Conservation (phyloP, 768 basidiomycete species). For the Phylloporus sp. region DNA sequence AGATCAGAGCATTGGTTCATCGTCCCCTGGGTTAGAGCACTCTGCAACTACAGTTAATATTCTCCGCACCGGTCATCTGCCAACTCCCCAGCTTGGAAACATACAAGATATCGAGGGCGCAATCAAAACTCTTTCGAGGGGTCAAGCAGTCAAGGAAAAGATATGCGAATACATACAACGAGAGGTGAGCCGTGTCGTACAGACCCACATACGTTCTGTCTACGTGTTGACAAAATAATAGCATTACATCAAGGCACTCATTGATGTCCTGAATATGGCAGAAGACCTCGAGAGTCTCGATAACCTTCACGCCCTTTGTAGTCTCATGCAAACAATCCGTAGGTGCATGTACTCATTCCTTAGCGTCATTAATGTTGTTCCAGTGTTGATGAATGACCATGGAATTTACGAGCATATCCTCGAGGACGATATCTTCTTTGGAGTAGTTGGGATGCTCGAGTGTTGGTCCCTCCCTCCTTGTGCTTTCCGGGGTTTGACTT, state of each 20-base stretch:
- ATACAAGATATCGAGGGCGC: constrained; percentile 76
- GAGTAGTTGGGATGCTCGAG: constrained; percentile 94
- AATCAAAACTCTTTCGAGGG: constrained; percentile 71
- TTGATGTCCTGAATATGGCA: constrained; percentile 80
- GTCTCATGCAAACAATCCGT: constrained; percentile 94
- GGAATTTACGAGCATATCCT: constrained; percentile 92
- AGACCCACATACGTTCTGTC: background rate
- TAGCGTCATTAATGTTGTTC: background rate
- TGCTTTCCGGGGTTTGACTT: constrained; percentile 11
- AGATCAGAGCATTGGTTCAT: constrained; percentile 48
- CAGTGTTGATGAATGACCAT: constrained; percentile 95
- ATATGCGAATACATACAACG: constrained; percentile 86
- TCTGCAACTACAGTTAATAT: constrained; percentile 60
- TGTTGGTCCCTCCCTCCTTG: constrained; percentile 53
- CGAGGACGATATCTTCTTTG: constrained; percentile 87
- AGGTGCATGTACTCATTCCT: constrained; percentile 29
- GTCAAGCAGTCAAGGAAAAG: constrained; percentile 71
- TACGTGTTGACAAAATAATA: constrained; percentile 29
- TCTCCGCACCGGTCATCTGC: constrained; percentile 69
- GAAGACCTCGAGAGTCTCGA: constrained; percentile 92
- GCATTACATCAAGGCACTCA: constrained; percentile 86
- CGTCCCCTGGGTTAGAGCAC: constrained; percentile 64
- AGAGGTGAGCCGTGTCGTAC: constrained; percentile 52
- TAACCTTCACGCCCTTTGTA: constrained; percentile 87
- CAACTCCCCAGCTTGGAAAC: constrained; percentile 70